Conservation (phyloP, 306 rosid genomes). For the Rubus parviflorus region DNA sequence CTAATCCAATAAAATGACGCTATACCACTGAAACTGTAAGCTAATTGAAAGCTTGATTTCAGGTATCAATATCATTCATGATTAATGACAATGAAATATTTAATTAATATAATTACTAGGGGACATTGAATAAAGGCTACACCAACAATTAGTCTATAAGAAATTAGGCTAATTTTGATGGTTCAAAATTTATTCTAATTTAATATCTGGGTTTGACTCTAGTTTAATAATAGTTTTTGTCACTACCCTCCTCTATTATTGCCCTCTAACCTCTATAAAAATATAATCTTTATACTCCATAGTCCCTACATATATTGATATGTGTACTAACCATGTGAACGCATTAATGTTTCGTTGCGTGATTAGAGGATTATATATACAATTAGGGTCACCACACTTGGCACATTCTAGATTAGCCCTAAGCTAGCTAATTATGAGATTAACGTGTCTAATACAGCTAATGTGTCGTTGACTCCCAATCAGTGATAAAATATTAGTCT, state of each 20-base stretch:
- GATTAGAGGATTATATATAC: not conserved
- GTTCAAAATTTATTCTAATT: no score
- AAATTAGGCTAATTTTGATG: not conserved
- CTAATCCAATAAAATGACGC: no score
- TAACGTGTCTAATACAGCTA: no score
- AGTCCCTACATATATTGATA: not conserved
- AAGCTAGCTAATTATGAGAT: not conserved
- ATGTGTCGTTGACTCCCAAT: no score
- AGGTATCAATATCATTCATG: no score
- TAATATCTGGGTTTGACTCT: not conserved
- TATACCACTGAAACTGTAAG: not conserved
- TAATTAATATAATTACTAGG: not conserved
- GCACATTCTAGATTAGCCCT: not conserved
- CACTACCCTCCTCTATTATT: slow-evolving; percentile 12
- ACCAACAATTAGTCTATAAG: not conserved
- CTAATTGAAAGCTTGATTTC: no score
- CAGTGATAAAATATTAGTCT: no score
- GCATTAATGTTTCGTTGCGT: not conserved
- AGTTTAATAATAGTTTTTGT: not conserved
- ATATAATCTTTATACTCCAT: not conserved
- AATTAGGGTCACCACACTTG: not conserved
- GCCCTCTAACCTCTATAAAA: not conserved
- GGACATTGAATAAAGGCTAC: not conserved
- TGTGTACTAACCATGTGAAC: slow-evolving; percentile 7
- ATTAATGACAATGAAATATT: no score